Evolutionary conservation across 192 early-diverging fungal species (phyloP), one percentile per base, ranked within the genome.

Genomic region (Backusella liffmaniae): DNA sequence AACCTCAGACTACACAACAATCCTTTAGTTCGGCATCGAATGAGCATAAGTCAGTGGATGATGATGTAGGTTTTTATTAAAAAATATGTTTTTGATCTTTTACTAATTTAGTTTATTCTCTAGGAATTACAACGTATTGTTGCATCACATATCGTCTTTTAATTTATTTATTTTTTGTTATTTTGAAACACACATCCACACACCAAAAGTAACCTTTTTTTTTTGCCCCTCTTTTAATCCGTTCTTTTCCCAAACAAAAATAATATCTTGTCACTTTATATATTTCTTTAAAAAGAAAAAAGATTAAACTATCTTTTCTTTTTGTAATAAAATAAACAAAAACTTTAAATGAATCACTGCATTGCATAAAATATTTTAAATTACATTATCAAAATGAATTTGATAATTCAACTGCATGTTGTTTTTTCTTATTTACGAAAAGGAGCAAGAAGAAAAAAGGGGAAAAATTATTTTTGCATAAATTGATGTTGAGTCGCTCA

Each of bases 111-210:
- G 6, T 26, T 71, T 71, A 23, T 71, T 39, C 21, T 15, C 0
- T 70, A 70, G 69, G 69, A 70, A 46, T 70, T 70, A 26, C 69
- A 70, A 70, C 69, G 69, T 70, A 70, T 70, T 26, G 41, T 70
- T 46, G 23, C 69, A 30, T 70, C 69, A 49, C 69, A 70, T 70
- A 59, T 59, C 16, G 53, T 59, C 12, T 59, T 59, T 59, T 59
- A 59, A 59, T 49, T 49, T 26, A n/a, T 1, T 32, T 32, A 2
- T 32, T 44, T 49, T 21, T 49, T 49, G 46, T 49, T 49, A 49
- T 49, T 49, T 49, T 49, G 46, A n/a, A 49, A 49, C 16, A 49
- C 16, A 49, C 5, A 49, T 13, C 3, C 42, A 44, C 42, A 44
- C 13, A 44, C 42, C 42, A 44, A 49, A 49, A 49, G 46, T 49